Conservation (phyloP, 768 basidiomycete genomes). For the Phanerochaete carnosa region DNA sequence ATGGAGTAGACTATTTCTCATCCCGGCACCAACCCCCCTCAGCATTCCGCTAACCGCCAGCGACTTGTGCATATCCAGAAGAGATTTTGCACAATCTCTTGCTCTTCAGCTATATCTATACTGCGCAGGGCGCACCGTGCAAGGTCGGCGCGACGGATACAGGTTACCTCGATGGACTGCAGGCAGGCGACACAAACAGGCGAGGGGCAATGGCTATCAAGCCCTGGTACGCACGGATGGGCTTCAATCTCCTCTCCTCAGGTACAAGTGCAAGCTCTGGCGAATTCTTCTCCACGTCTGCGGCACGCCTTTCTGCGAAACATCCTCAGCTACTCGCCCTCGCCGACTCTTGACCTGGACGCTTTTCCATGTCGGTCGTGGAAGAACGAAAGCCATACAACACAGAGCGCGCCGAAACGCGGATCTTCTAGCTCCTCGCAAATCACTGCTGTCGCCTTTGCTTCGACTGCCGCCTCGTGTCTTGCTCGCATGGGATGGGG, state of each 20-base stretch:
- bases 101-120: background rate
- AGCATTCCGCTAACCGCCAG: no score
- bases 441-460: background rate
- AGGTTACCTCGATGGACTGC: background rate
- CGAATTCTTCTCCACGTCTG: constrained; percentile 3
- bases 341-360: background rate
- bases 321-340: background rate
- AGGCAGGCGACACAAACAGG: background rate
- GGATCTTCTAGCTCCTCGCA: background rate
- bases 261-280: background rate
- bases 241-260: background rate
- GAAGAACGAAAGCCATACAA: background rate
- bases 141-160: background rate
- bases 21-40: no score
- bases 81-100: background rate
- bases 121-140: background rate
- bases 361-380: background rate
- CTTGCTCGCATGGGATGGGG: background rate
- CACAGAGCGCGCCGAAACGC: background rate
- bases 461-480: background rate
- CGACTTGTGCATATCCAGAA: no score
- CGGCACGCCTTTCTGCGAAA: constrained; percentile 8
- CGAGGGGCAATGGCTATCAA: background rate
- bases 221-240: background rate
- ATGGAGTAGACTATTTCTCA: no score